Conservation (phyloP, 202 grass and related monocot species). For the Bolboschoenoplectus hybrid region DNA sequence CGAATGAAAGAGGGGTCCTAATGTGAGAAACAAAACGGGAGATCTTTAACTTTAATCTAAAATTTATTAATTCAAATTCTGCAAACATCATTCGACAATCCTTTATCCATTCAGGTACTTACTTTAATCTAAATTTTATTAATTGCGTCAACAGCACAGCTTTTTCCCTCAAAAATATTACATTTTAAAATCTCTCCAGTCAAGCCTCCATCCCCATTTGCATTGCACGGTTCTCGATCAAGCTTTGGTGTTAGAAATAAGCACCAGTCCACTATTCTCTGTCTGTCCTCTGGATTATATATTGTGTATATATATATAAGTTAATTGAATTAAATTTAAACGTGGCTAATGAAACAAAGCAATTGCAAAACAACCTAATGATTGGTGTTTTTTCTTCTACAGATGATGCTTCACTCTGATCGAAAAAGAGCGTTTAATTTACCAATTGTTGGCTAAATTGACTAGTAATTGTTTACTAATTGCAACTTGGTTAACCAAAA, state of each 20-base stretch:
- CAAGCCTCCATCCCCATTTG: background rate
- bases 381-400: slow-evolving; percentile 5
- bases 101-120: slow-evolving; percentile 23
- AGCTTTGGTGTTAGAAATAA: background rate
- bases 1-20: background rate
- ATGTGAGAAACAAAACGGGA: slow-evolving; percentile 1
- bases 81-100: background rate
- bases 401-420: slow-evolving; percentile 23
- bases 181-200: background rate
- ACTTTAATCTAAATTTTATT: slow-evolving; percentile 8
- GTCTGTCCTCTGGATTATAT: background rate
- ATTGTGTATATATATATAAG: background rate
- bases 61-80: too few relatives aligned
- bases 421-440: background rate
- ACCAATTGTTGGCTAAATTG: slow-evolving; percentile 19
- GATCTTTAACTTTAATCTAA: background rate
- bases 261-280: slow-evolving; percentile 10
- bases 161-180: background rate
- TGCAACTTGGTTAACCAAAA: slow-evolving; percentile 12
- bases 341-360: background rate
- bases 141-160: background rate
- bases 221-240: slow-evolving; percentile 13
- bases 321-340: background rate
- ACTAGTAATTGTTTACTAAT: background rate
- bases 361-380: slow-evolving; percentile 26